Evolutionary conservation across 108 stramenopile species (phyloP).

Genomic region (Stephanodiscus minutulus): DNA sequence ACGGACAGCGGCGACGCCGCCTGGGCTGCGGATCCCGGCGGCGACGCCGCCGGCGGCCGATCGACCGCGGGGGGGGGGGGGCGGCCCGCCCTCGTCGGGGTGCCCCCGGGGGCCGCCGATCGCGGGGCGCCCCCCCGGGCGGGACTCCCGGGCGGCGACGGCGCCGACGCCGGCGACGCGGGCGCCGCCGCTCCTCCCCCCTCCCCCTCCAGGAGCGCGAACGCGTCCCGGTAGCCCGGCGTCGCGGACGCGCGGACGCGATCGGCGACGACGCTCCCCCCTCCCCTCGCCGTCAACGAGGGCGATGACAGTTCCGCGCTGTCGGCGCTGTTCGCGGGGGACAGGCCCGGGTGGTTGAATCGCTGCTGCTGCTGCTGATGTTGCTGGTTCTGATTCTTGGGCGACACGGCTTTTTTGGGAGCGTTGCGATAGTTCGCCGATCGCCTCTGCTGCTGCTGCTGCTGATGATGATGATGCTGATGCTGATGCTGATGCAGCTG

Average conservation of each 20-base stretch:
- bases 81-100: not conserved
- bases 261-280: constrained; percentile 15
- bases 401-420: not conserved
- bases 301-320: not conserved
- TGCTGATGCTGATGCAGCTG: constrained; percentile 8
- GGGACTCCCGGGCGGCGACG: no score
- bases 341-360: not conserved
- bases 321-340: not conserved
- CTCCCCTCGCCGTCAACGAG: not conserved
- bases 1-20: not conserved
- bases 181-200: not conserved
- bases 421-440: not conserved
- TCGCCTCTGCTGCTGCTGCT: not conserved
- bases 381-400: constrained; percentile 4
- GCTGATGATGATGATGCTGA: not conserved
- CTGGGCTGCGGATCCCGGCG: not conserved
- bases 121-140: no score
- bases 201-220: constrained; percentile 25
- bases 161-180: no score
- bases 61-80: not conserved
- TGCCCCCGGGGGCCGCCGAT: no score
- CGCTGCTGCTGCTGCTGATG: not conserved
- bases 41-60: not conserved
- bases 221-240: constrained; percentile 35
- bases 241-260: constrained; percentile 13